These are phyloP conservation scores for Amanita rimosa DNA, from an alignment of 768 basidiomycete genomes.

Conservation along the genomic window DNA sequence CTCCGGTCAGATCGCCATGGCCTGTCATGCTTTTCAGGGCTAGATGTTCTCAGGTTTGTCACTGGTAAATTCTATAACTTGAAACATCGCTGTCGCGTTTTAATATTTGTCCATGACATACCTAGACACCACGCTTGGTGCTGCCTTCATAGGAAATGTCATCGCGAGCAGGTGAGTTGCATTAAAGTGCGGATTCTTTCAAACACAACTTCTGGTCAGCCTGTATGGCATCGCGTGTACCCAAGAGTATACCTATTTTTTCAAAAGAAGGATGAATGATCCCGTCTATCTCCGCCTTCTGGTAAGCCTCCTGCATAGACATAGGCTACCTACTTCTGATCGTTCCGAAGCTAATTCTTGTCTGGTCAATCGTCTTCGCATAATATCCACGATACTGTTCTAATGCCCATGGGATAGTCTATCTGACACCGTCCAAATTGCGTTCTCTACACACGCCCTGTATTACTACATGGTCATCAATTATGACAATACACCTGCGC, in stretches of 20 bases:
- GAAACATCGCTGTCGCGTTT: no score
- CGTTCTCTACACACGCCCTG: constrained; percentile 20
- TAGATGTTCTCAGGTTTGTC: no score
- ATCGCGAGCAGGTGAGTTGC: constrained; percentile 25
- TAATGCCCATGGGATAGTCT: constrained; percentile 13
- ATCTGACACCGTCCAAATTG: constrained; percentile 23
- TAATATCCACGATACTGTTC: neutral
- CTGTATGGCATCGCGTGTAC: constrained; percentile 30
- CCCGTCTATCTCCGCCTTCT: constrained; percentile 16
- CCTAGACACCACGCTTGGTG: constrained; percentile 29
- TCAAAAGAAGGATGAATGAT: constrained; percentile 20
- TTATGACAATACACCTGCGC: constrained; percentile 16
- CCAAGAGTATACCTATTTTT: constrained; percentile 27
- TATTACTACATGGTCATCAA: constrained; percentile 26
- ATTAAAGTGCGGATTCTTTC: neutral
- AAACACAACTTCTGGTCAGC: constrained; percentile 12
- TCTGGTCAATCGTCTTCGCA: neutral
- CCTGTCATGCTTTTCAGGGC: no score
- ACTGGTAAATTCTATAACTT: no score
- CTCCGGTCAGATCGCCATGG: no score
- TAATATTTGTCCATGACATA: constrained; percentile 3
- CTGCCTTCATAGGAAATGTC: constrained; percentile 31
- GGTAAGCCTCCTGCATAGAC: constrained; percentile 12
- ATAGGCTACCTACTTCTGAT: neutral
- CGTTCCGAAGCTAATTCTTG: neutral